Conservation (phyloP, 345 rosid genomes). For the Corymbia maculata region DNA sequence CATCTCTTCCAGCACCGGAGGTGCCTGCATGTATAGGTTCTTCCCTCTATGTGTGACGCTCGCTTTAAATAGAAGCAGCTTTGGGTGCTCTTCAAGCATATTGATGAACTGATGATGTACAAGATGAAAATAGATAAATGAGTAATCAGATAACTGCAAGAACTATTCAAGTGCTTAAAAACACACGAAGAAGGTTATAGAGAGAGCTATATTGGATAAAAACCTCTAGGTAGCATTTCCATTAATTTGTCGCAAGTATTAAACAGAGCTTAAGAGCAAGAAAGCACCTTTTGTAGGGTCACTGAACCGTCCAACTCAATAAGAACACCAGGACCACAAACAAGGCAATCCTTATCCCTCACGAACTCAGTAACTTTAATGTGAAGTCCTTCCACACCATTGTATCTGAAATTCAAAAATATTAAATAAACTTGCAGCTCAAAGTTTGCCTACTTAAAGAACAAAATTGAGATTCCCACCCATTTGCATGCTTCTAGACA, state of each 20-base stretch:
- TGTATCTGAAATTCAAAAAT: constrained; percentile 39
- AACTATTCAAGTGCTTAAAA: background rate
- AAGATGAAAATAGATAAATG: background rate
- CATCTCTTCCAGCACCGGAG: constrained; percentile 89
- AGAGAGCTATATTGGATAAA: background rate
- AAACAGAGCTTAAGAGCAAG: background rate
- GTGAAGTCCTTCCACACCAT: constrained; percentile 88
- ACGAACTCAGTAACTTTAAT: constrained; percentile 72
- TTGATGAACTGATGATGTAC: constrained; percentile 44
- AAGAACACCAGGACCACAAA: constrained; percentile 92
- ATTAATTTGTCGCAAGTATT: background rate
- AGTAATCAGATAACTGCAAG: background rate
- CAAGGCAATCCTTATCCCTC: constrained; percentile 83
- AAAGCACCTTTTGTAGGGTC: constrained; percentile 67
- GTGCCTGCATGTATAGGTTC: constrained; percentile 92
- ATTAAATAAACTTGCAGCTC: background rate
- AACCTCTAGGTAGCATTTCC: background rate
- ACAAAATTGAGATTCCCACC: background rate
- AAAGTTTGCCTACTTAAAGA: background rate
- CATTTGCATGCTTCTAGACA: background rate
- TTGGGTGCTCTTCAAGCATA: constrained; percentile 73
- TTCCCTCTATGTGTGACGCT: constrained; percentile 50
- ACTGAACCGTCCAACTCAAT: constrained; percentile 66
- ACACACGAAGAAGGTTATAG: background rate
- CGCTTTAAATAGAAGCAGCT: constrained; percentile 61